Base-by-base conservation (phyloP, 2,329 filamentous ascomycete genomes). In the Lasiodiplodia citricola region DNA sequence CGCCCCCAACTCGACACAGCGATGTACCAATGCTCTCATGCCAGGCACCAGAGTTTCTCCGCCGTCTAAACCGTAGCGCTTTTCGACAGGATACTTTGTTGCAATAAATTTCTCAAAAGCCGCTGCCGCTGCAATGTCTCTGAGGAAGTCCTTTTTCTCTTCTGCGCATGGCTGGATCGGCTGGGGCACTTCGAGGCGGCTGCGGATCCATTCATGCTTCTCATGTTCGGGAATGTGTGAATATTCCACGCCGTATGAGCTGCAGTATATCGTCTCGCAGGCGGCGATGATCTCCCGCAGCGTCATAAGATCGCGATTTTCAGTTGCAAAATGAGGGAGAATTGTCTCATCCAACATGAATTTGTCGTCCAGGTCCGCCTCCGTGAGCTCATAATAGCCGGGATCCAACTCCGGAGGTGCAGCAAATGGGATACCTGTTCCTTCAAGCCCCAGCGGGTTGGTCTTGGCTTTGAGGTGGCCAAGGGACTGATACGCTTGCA, bases 41-140 rank as follows among this genome's bases (percentile, higher is more conserved):
- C 96, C 96, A 35, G 96, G 96, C 69, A 99, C 96, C 73, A 99
- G 87, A 68, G 93, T 95, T 83, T 99, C 96, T 78, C 94, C 97
- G 79, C 96, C 96, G 84, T 99, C 96, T 35, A 99, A 89, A 84
- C 96, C 96, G 83, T 99, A 99, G 78, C 96, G 93, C 88, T 99
- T 99, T 85, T 99, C 96, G 83, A 99, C 99, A 81, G 96, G 96
- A 83, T 97, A 98, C 83, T 99, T 99, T 69, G 94, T 97, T 68
- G 96, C 91, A 73, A 97, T 85, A 87, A 99, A 99, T 70, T 90
- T 85, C 84, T 99, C 96, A 81, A 99, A 99, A 83, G 93, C 97
- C 72, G 94, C 97, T 80, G 93, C 95, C 96, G 96, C 99, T 81
- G 99, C 98, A 72, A 99, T 87, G 78, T 96, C 92, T 83, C 99